Base-by-base conservation (phyloP, 2,329 filamentous ascomycete species). In the Aspergillus luchuensis region DNA sequence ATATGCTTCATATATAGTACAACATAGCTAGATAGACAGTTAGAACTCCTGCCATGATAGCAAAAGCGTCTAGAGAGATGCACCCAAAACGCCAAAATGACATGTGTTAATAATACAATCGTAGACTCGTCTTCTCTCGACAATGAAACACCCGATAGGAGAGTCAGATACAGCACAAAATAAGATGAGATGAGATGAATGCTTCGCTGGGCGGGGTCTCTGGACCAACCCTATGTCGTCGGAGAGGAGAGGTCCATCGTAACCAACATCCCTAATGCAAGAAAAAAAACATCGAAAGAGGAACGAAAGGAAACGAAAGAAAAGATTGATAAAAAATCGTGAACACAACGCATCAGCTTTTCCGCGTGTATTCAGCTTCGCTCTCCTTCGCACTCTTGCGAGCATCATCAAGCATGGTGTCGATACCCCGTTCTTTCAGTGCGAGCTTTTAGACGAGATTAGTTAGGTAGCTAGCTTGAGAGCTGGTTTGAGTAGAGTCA, bases 361-460 rank as follows among this genome's bases (percentile, higher is more conserved):
- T 74, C 52, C 71, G 78, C 80, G 91, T 81, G 69, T 90, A 85
- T 66, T 89, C 82, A 10, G 87, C 81, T 74, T 98, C 94, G 64
- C 91, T 95, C 67, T 98, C 95, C 70, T 88, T 91, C 70, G 91
- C 93, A 72, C 93, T 91, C 67, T 95, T 92, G 62, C 93, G 85
- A 17, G 94, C 94, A 70, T 98, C 95, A 7, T 93, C 91, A 10
- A 99, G 81, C 82, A 98, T 91, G 70, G 90, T 91, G 76, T 98
- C 92, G 73, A 99, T 96, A 59, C 95, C 95, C 70, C 90, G 87
- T 59, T 92, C 88, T 77, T 95, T 96, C 53, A 99, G 82, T 3
- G 89, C 92, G 79, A 87, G 89, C 93, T 97, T 36, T 36, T 13
- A 7, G 8, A 39, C 30, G 13, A 15, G 50, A 15, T 28, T 17